phyloP scores from a whole-genome alignment of 192 early-diverging fungal genomes.

The Podila epicladia region DNA sequence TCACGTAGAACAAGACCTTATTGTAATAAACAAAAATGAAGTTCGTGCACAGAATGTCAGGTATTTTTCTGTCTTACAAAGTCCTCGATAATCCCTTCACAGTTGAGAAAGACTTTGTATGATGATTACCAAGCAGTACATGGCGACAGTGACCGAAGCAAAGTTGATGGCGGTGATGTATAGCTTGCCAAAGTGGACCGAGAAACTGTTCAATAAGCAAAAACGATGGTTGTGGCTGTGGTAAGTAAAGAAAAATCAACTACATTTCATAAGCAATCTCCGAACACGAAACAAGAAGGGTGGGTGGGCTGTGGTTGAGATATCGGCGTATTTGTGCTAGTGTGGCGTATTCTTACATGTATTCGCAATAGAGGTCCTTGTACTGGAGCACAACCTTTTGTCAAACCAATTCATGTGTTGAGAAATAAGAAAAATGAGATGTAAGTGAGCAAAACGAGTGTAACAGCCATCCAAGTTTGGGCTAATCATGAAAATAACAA shows the following conservation, averaged over 20 bases:
- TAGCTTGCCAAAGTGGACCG: conserved; percentile 69
- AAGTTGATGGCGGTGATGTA: conserved; percentile 72
- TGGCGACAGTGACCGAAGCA: conserved; percentile 69
- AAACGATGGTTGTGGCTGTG: too few relatives aligned
- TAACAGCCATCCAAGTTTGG: too few relatives aligned
- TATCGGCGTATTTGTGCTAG: too few relatives aligned
- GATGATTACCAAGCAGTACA: conserved; percentile 65
- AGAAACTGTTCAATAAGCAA: conserved; percentile 54
- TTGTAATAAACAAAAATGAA: neutral
- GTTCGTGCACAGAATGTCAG: neutral
- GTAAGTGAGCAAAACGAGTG: neutral
- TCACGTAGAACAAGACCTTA: conserved; percentile 63
- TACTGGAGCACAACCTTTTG: conserved; percentile 61
- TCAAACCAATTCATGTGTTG: neutral
- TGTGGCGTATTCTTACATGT: neutral
- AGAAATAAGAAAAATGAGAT: neutral
- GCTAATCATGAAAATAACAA: too few relatives aligned
- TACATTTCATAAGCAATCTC: too few relatives aligned
- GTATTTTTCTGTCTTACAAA: too few relatives aligned
- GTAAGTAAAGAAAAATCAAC: too few relatives aligned
- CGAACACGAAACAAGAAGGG: too few relatives aligned
- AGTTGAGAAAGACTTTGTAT: neutral
- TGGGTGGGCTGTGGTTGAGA: too few relatives aligned
- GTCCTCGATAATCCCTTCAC: too few relatives aligned
- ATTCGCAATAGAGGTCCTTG: conserved; percentile 68